A percentile compares a stretch with the other conserved stretches of the same genome.
These are phyloP conservation scores for Paramarasmius palmivorus DNA, from an alignment of 1,284 basidiomycete genomes.

Conservation along the genomic window DNA sequence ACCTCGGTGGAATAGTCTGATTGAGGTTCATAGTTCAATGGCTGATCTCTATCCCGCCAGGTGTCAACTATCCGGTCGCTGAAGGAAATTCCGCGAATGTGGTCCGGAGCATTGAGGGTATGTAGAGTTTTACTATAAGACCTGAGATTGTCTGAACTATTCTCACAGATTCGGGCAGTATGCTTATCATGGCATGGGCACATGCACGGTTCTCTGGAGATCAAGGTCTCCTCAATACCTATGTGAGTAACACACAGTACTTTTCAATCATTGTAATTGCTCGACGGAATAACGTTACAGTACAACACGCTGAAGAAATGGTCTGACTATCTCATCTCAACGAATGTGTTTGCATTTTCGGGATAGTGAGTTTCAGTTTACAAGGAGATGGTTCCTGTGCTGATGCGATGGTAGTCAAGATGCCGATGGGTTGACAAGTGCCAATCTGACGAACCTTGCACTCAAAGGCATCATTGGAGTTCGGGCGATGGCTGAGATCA, in stretches of 20 bases:
- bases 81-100: constrained; percentile 16
- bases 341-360: not conserved
- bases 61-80: constrained; percentile 14
- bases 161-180: constrained; percentile 34
- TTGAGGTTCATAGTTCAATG: not conserved
- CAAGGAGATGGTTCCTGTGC: not conserved
- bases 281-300: not conserved
- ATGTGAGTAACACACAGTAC: constrained; percentile 23
- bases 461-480: constrained; percentile 15
- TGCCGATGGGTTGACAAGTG: not conserved
- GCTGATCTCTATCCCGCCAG: not conserved
- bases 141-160: not conserved
- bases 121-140: no score
- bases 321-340: constrained; percentile 12
- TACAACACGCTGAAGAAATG: constrained; percentile 14
- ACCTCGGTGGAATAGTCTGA: constrained; percentile 34
- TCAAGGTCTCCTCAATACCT: constrained; percentile 29
- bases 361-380: not conserved
- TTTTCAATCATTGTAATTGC: not conserved
- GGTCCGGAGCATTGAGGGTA: constrained; percentile 26
- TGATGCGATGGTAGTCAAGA: not conserved
- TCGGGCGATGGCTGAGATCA: constrained; percentile 8
- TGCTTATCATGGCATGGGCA: constrained; percentile 40
- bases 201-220: constrained; percentile 37
- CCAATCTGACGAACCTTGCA: constrained; percentile 12